phyloP scores from a whole-genome alignment of 2,329 filamentous ascomycete species.

The Penicillium sp. region DNA sequence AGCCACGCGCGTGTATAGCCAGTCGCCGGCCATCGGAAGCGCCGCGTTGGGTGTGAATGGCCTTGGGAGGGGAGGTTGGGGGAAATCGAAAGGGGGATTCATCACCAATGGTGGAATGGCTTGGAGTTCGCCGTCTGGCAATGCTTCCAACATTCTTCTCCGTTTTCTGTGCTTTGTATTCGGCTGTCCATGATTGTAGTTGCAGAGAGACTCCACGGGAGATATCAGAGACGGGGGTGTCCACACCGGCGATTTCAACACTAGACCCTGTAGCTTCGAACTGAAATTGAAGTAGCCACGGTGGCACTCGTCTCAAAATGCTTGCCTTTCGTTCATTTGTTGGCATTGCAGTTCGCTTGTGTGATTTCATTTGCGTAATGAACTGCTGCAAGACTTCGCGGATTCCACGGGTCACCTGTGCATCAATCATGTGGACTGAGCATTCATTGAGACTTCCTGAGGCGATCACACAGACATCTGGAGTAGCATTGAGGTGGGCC shows the following conservation, averaged over 20 bases:
- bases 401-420: slow-evolving; percentile 88
- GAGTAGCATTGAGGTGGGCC: slow-evolving; percentile 77
- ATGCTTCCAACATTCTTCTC: slow-evolving; percentile 51
- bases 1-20: slow-evolving; percentile 73
- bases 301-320: slow-evolving; percentile 73
- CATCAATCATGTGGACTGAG: slow-evolving; percentile 81
- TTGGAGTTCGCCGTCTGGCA: slow-evolving; percentile 71
- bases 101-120: slow-evolving; percentile 64
- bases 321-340: slow-evolving; percentile 58
- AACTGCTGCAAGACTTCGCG: slow-evolving; percentile 88
- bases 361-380: slow-evolving; percentile 64
- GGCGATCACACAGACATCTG: slow-evolving; percentile 78
- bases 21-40: slow-evolving; percentile 76
- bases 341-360: slow-evolving; percentile 54
- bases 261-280: slow-evolving; percentile 87
- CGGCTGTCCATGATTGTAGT: slow-evolving; percentile 80
- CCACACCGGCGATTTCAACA: slow-evolving; percentile 84
- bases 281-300: slow-evolving; percentile 80
- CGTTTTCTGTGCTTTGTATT: slow-evolving; percentile 80
- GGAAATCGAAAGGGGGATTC: slow-evolving; percentile 58
- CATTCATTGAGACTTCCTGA: slow-evolving; percentile 82
- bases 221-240: slow-evolving; percentile 76
- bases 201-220: slow-evolving; percentile 82
- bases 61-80: slow-evolving; percentile 50
- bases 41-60: slow-evolving; percentile 38